These are phyloP conservation scores for Crithidia expoeki DNA, from an alignment of 208 protist genomes.

Conservation along the genomic window DNA sequence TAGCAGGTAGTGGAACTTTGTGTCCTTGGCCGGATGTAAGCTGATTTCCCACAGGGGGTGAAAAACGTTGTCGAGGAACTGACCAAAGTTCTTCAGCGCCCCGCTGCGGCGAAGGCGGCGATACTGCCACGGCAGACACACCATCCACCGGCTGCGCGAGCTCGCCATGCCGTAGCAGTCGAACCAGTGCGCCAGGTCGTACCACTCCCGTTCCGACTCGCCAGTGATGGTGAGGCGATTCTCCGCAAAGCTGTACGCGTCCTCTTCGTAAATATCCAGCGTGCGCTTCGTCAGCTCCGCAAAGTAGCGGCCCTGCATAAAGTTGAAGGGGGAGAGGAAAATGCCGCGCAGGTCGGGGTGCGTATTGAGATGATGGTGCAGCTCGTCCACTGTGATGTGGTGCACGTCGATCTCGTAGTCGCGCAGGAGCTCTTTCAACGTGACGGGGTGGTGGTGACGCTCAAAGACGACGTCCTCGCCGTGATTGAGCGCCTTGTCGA, in stretches of 20 bases:
- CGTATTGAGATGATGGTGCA: slow-evolving; percentile 80
- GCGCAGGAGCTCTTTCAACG: slow-evolving; percentile 73
- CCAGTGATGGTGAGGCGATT: slow-evolving; percentile 85
- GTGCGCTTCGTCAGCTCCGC: slow-evolving; percentile 90
- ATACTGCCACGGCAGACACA: slow-evolving; percentile 94
- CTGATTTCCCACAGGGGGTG: slow-evolving; percentile 98
- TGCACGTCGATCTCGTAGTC: slow-evolving; percentile 79
- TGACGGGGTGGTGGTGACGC: slow-evolving; percentile 80
- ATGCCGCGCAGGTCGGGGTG: slow-evolving; percentile 69
- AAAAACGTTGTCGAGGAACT: slow-evolving; percentile 97
- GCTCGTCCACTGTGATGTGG: slow-evolving; percentile 86
- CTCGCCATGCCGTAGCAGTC: slow-evolving; percentile 95
- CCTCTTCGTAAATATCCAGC: slow-evolving; percentile 81
- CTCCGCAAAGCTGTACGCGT: slow-evolving; percentile 88
- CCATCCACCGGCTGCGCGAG: slow-evolving; percentile 96
- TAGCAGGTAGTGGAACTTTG: slow-evolving; percentile 96
- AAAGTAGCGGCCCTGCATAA: slow-evolving; percentile 94
- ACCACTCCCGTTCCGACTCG: slow-evolving; percentile 92
- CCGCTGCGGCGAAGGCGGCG: slow-evolving; percentile 79
- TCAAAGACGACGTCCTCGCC: slow-evolving; percentile 90
- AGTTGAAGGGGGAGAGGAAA: slow-evolving; percentile 87
- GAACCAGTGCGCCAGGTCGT: slow-evolving; percentile 96
- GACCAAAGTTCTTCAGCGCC: slow-evolving; percentile 90
- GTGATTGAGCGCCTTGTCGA: slow-evolving; percentile 89
- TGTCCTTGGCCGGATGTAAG: slow-evolving; percentile 93